phyloP scores from a whole-genome alignment of 805 yeast species.

The Metschnikowia orientalis region DNA sequence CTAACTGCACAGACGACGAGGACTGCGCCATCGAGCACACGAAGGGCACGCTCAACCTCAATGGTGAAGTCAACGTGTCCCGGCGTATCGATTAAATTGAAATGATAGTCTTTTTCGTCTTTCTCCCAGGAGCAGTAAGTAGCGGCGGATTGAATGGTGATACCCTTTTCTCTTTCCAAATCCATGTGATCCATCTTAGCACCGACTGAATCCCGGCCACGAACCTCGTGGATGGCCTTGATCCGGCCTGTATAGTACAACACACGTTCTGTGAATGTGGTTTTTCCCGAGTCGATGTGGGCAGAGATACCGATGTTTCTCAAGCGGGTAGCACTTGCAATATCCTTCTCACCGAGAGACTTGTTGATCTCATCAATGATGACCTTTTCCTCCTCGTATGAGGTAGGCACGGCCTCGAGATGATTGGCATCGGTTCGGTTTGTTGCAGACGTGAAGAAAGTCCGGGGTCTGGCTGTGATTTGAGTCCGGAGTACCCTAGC shows the following conservation, averaged over 20 bases:
- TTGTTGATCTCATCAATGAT: conserved; percentile 55
- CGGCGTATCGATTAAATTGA: conserved; percentile 96
- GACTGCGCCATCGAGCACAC: conserved; percentile 98
- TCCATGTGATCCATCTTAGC: conserved; percentile 99
- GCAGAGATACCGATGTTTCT: conserved; percentile 98
- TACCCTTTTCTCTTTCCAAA: conserved; percentile 96
- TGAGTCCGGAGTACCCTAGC: too few species aligned
- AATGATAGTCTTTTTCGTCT: conserved; percentile 64
- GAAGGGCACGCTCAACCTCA: conserved; percentile 97
- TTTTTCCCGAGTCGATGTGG: conserved; percentile 96
- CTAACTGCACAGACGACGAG: conserved; percentile 97
- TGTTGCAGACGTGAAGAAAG: conserved; percentile 4
- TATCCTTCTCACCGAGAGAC: conserved; percentile 48
- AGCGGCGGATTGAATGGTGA: conserved; percentile 98
- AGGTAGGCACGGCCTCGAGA: conserved; percentile 25
- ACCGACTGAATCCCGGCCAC: conserved; percentile 97
- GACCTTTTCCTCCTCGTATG: conserved; percentile 72
- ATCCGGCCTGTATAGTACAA: conserved; percentile 94
- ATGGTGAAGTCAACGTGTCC: conserved; percentile 99
- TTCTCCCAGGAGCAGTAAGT: conserved; percentile 96
- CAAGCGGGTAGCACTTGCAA: conserved; percentile 50
- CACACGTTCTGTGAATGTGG: conserved; percentile 97
- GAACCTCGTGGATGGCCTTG: conserved; percentile 92
- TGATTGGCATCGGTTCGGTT: conserved; percentile 6
- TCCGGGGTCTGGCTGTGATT: conserved; percentile 1